Base-by-base conservation (phyloP, 345 rosid genomes). In the Brassica juncea region DNA sequence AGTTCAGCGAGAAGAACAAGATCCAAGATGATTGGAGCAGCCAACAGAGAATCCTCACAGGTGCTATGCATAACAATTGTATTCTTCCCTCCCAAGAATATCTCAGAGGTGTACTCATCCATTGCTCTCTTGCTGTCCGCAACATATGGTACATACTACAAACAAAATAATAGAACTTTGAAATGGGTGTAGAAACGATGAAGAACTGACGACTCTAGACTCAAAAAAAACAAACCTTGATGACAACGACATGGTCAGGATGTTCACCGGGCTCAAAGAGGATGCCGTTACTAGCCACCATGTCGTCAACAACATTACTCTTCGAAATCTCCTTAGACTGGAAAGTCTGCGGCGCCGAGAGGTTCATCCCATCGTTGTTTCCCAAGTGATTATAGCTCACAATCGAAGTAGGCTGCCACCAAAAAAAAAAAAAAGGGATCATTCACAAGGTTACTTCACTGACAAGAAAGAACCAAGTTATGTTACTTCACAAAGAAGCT, bases 31-130 rank as follows among this genome's bases (percentile, higher is more conserved):
- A 93, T 95, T 3, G 99, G 99, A 54, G 98, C 99, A 42, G 99
- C 99, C 86, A 95, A 81, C 31, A 95, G 97, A 37, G 98, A 93
- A 80, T 95, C 99, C 78, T 93, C 99, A 25, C 99, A 93, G 0
- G 97, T 93, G 78, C 93, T 95, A 87, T 93, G 99, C 83, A 93
- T 68, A 75, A 90, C 97, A 27, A 95, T 95, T 10, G 99, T 95
- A 89, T 32, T 95, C 81, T 78, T 86, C 35, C 99, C 99, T 76
- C 99, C 99, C 97, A 93, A 87, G 91, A 95, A 95, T 49, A 95
- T 93, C 87, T 95, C 99, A 2, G 99, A 95, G 3, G 94, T 91
- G 89, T 93, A 95, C 86, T 95, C 99, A 57, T 95, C 99, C 98
- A 93, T 90, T 8, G 99, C 99, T 74, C 98, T 85, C 89, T 95